These are phyloP conservation scores for Alnus rubra DNA, from an alignment of 306 rosid species.

Conservation along the genomic window DNA sequence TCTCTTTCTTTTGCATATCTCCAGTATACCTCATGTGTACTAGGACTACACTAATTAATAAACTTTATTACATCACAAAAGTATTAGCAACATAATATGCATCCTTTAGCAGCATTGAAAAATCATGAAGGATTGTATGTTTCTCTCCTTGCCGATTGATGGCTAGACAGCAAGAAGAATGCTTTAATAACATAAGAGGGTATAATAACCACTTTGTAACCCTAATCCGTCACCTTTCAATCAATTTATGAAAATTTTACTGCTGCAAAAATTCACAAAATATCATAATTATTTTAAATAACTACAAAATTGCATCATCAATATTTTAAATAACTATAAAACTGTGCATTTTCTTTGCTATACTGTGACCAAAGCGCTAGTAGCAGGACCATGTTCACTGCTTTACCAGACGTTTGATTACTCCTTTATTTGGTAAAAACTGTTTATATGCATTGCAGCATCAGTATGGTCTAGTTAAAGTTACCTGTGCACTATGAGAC, in stretches of 20 bases:
- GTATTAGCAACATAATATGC: neutral
- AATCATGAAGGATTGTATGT: neutral
- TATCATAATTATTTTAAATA: no score
- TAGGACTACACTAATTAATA: neutral
- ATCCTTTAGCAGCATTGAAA: neutral
- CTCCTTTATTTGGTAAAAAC: neutral
- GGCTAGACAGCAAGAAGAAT: neutral
- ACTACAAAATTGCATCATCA: neutral
- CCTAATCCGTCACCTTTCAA: neutral
- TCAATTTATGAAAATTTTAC: neutral
- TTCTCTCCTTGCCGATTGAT: neutral
- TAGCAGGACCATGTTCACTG: neutral
- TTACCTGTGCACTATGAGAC: conserved; percentile 29
- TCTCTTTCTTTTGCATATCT: neutral
- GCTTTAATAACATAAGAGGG: neutral
- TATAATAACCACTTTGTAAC: neutral
- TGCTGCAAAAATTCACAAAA: neutral
- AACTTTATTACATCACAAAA: neutral
- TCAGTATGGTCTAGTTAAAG: conserved; percentile 2
- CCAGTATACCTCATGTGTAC: neutral
- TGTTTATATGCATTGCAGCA: neutral
- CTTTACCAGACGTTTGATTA: neutral
- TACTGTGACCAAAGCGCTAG: neutral
- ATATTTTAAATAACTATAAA: neutral
- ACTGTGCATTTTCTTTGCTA: neutral